Evolutionary conservation across 2,329 filamentous ascomycete genomes (phyloP).

Genomic region (Penicillium corylophilum): DNA sequence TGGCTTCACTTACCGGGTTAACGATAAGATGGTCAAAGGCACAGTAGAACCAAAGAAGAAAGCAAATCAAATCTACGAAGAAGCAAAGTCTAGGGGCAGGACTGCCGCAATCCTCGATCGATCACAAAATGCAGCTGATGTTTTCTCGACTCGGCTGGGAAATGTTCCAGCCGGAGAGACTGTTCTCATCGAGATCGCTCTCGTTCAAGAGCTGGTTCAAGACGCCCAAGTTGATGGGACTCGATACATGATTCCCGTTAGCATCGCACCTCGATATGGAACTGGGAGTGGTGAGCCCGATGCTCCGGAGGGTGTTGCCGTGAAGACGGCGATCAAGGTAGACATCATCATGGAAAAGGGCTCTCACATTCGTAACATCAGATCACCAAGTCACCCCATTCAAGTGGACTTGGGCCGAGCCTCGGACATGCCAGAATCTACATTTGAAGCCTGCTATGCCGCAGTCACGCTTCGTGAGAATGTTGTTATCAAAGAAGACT

Average conservation of each 20-base stretch:
- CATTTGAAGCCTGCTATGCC: slow-evolving; percentile 9
- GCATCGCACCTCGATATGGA: neutral
- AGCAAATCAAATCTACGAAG: neutral
- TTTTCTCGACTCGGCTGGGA: neutral
- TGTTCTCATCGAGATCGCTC: neutral
- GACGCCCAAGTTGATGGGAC: neutral
- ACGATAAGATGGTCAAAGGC: neutral
- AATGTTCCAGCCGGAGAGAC: neutral
- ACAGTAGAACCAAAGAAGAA: neutral
- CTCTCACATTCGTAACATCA: slow-evolving; percentile 14
- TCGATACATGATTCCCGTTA: neutral
- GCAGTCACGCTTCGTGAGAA: slow-evolving; percentile 2
- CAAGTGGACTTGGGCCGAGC: slow-evolving; percentile 12
- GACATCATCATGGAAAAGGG: slow-evolving; percentile 14
- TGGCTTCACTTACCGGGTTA: neutral
- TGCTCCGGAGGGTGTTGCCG: neutral
- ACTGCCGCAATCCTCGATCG: neutral
- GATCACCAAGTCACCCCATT: slow-evolving; percentile 19
- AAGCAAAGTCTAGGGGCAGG: neutral
- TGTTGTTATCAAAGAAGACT: neutral
- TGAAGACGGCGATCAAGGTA: slow-evolving; percentile 8
- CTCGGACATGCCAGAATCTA: slow-evolving; percentile 9
- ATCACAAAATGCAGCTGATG: neutral
- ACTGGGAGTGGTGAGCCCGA: neutral
- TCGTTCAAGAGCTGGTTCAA: neutral